Conservation (phyloP, 169 alveolate genomes). For the Toxoplasma gondii region DNA sequence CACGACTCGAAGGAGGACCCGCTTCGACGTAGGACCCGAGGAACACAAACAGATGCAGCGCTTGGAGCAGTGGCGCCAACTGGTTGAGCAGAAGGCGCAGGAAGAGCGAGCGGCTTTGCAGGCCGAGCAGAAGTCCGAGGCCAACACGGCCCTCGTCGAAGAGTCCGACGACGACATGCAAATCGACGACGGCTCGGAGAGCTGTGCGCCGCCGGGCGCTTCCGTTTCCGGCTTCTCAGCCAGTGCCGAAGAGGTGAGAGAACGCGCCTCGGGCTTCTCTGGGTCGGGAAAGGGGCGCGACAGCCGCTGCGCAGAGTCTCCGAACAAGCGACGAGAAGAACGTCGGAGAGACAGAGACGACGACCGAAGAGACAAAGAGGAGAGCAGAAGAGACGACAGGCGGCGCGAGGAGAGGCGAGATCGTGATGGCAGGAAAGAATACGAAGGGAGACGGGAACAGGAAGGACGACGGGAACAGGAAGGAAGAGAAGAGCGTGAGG, state of each 20-base stretch:
- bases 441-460: neutral
- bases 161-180: constrained; percentile 21
- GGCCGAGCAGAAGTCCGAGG: neutral
- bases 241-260: too few species aligned
- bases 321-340: neutral
- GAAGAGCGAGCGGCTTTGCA: neutral
- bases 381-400: neutral
- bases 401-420: neutral
- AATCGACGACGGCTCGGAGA: neutral
- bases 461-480: neutral
- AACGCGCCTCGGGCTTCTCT: neutral
- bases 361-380: neutral
- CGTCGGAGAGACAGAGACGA: neutral
- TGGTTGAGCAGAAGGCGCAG: neutral
- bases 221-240: neutral
- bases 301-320: neutral
- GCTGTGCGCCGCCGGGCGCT: neutral
- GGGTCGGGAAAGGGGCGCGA: neutral
- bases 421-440: neutral
- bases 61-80: neutral
- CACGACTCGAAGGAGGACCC: neutral
- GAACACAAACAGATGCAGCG: neutral
- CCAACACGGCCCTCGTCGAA: neutral
- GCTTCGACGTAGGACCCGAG: constrained; percentile 10
- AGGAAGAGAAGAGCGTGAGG: too few species aligned